Evolutionary conservation across 1,284 basidiomycete genomes (phyloP).

Genomic region (Moniliophthora roreri): DNA sequence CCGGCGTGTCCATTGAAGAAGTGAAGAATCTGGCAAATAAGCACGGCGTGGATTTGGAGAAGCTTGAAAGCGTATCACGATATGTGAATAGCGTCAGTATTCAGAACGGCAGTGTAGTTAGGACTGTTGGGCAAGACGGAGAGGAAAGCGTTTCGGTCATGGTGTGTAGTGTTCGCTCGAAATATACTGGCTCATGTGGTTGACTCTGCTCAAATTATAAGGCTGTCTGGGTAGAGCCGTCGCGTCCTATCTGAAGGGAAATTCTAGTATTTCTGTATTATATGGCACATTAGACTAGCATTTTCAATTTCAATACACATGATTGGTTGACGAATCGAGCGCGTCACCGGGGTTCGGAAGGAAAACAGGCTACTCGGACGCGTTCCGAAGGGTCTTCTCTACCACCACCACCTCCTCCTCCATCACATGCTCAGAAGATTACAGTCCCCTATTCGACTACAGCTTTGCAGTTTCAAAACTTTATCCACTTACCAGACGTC

Average conservation of each 20-base stretch:
- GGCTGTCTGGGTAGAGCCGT: conserved; percentile 21
- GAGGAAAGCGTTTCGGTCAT: conserved; percentile 59
- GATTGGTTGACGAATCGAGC: not conserved
- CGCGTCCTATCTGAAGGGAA: conserved; percentile 6
- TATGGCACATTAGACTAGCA: not conserved
- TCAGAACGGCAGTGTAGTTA: conserved; percentile 46
- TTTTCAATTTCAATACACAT: not conserved
- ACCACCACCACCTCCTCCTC: not conserved
- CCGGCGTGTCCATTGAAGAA: conserved; percentile 40
- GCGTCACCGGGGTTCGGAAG: not conserved
- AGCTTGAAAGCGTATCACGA: conserved; percentile 54
- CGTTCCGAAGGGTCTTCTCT: not conserved
- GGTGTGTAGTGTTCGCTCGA: conserved; percentile 39
- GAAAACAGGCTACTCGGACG: not conserved
- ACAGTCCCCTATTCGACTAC: not conserved
- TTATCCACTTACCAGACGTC: too few species aligned
- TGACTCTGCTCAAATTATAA: conserved; percentile 14
- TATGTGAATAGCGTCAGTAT: conserved; percentile 76
- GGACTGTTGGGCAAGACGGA: conserved; percentile 54
- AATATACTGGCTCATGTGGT: not conserved
- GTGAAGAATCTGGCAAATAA: conserved; percentile 49
- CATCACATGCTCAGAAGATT: conserved; percentile 2
- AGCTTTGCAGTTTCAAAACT: not conserved
- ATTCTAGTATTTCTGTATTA: not conserved
- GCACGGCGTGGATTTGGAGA: conserved; percentile 58